Evolutionary conservation across 495 filamentous ascomycete species (phyloP).

Genomic region (Talaromyces adpressus): DNA sequence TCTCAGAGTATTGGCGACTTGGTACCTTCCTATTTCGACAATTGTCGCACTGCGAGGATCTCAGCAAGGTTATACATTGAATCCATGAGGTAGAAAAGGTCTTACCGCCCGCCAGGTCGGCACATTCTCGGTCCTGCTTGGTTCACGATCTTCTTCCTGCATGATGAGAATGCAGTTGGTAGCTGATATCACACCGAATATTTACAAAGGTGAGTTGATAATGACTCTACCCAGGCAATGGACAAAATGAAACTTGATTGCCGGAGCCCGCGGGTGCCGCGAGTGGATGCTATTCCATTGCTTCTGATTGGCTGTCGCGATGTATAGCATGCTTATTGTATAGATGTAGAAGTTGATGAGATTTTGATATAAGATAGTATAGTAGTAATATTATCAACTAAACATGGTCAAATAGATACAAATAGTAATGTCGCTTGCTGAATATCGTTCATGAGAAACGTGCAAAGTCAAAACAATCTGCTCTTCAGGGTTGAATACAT

Average conservation of each 20-base stretch:
- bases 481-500: background rate
- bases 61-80: background rate
- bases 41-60: conserved; percentile 3
- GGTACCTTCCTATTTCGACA: conserved; percentile 8
- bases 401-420: background rate
- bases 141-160: background rate
- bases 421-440: conserved; percentile 6
- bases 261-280: conserved; percentile 2
- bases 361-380: background rate
- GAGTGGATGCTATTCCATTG: background rate
- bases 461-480: background rate
- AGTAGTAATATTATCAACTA: background rate
- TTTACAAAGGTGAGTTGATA: background rate
- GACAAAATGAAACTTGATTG: background rate
- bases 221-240: background rate
- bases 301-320: background rate
- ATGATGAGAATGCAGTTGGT: background rate
- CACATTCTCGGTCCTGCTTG: background rate
- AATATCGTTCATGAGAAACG: background rate
- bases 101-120: conserved; percentile 5
- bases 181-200: background rate
- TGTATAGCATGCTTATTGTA: background rate
- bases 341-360: background rate
- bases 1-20: background rate
- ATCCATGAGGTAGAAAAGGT: background rate